Base-by-base conservation (phyloP, 345 rosid species). In the Syzygium aromaticum region DNA sequence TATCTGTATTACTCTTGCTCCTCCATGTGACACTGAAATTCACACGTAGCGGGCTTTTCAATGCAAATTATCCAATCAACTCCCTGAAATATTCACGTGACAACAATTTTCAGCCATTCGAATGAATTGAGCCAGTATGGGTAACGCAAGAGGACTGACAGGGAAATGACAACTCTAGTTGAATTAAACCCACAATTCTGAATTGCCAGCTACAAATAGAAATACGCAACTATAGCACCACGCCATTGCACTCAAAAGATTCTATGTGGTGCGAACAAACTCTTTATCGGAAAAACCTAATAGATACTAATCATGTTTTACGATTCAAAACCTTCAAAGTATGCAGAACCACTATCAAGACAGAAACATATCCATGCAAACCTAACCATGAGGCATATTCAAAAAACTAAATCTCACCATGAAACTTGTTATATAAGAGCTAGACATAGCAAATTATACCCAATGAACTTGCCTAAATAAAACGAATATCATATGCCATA, bases 401-500 rank as follows among this genome's bases (percentile, higher is more conserved):
- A 0, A 33, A 73, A 33, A 73, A 73, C 82, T 40, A 73, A 38
- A 73, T 73, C 82, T 73, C 82, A 38, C 82, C 43, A 33, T 73
- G 6, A 33, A 73, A 73, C 80, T 73, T 19, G 49, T 33, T 38
- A 19, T 33, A 73, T 73, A 73, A 73, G 49, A 9, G 80, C 25
- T 19, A 73, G 23, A 73, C 80, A 73, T 38, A 9, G 49, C 80
- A 73, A 73, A 73, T 33, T 73, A 73, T 73, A 38, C 27, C 82
- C 49, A 73, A 38, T 38, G 82, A 38, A 73, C 27, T 19, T 73
- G 43, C 82, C 43, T n/a, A 23, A 59, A 51, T 51, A 46, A 43
- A 87, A 61, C 30, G 53, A 51, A 63, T 80, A 46, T 1, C 4
- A 10, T 27, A 30, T 23, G 80, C 61, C 93, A 84, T 88, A 97